Evolutionary conservation across 1,284 basidiomycete genomes (phyloP).

Genomic region (Trichosporon faecale): DNA sequence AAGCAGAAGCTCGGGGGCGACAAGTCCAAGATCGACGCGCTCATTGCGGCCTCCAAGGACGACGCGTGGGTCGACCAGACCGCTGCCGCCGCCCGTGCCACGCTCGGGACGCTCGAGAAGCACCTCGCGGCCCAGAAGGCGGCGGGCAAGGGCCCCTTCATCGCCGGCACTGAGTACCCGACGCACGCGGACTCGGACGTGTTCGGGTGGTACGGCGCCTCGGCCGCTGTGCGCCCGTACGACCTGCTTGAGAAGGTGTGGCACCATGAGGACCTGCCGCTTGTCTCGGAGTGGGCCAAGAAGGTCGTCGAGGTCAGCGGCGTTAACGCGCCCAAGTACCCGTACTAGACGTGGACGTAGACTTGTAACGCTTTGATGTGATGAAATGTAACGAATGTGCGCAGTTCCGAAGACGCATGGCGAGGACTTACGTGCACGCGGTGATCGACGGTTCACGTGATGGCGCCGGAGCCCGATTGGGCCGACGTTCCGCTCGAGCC

Average conservation of each 20-base stretch:
- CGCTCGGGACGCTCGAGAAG: background rate
- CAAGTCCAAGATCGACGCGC: conserved; percentile 14
- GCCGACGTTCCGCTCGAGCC: background rate
- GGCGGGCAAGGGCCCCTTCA: conserved; percentile 12
- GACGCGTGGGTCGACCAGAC: conserved; percentile 14
- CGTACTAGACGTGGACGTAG: background rate
- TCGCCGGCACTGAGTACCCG: conserved; percentile 17
- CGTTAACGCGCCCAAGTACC: conserved; percentile 7
- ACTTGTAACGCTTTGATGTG: background rate
- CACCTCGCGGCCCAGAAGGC: background rate
- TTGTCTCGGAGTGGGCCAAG: conserved; percentile 12
- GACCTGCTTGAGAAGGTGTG: conserved; percentile 10
- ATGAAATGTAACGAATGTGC: too few species aligned
- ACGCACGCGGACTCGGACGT: conserved; percentile 22
- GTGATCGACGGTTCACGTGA: background rate
- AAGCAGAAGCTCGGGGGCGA: conserved; percentile 27
- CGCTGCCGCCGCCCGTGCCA: background rate
- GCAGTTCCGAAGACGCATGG: too few species aligned
- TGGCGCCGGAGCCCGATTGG: background rate
- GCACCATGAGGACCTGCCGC: conserved; percentile 18
- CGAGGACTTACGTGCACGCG: background rate
- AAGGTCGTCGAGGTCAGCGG: conserved; percentile 9
- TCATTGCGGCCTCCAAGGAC: background rate
- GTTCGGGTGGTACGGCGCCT: conserved; percentile 22
- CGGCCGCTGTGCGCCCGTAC: conserved; percentile 1